Base-by-base conservation (phyloP, 2,329 filamentous ascomycete species). In the Chaetomium olivaceum region DNA sequence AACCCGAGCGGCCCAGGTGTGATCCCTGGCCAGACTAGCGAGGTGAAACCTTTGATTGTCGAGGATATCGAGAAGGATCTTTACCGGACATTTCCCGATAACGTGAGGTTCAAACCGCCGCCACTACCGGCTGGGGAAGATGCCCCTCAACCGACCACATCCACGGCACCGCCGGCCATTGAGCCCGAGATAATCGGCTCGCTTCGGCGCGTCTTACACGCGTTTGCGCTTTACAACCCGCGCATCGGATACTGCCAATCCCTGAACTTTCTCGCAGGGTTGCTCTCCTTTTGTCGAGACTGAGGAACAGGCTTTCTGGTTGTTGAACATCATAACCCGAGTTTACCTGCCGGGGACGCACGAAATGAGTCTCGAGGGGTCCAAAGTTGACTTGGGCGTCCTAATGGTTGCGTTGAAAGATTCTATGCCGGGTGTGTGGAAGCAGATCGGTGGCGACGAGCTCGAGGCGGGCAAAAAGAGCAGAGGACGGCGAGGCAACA, bases 201-300 rank as follows among this genome's bases (percentile, higher is more conserved):
- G 4, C 84, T 98, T 8, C 90, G 94, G 33, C 88, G 92, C 50
- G 92, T 98, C 0, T 81, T 98, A 29, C 91, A 92, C 73, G 93
- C 93, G 12, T 98, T 97, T 76, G 89, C 94, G 2, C 85, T 97
- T 51, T 92, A 97, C 79, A 96, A 96, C 72, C 93, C 94, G 0
- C 87, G 87, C 62, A 96, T 97, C 71, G 94, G 94, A 16, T 98
- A 98, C 77, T 98, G 94, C 74, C 94, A 98, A 76, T 96, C 91
- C 23, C 86, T 98, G 33, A 98, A 98, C 77, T 98, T 98, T 77
- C 85, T 98, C 59, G 93, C 94, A 4, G 94, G 93, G 4, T 84
- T 98, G 61, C 82, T 98, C 86, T 98, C 1, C 83, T 98, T 97
- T 98, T 76, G 88, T 97, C 74, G 87, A 85, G 67, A 89, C 91